These are phyloP conservation scores for Medicago arabica DNA, from an alignment of 306 rosid species.

Conservation along the genomic window DNA sequence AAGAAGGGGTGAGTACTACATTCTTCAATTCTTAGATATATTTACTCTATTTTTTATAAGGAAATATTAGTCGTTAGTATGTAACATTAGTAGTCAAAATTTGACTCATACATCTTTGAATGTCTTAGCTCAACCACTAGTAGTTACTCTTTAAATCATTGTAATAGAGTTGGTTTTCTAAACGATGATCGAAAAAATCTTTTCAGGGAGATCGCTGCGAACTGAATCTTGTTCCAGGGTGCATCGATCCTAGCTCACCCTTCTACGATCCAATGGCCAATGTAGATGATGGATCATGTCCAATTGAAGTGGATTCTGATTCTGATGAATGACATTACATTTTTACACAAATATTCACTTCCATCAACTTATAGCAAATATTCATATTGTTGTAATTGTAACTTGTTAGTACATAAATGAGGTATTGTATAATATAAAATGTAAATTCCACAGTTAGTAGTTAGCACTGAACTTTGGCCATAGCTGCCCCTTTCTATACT, in stretches of 20 bases:
- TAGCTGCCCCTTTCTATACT: neutral
- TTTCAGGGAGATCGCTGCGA: conserved; percentile 88
- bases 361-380: too few species aligned
- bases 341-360: conserved; percentile 15
- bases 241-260: conserved; percentile 83
- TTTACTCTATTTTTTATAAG: neutral
- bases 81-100: neutral
- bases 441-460: conserved; percentile 30
- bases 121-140: too few species aligned
- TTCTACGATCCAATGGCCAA: conserved; percentile 77
- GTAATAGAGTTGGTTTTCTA: neutral
- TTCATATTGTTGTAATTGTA: conserved; percentile 10
- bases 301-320: conserved; percentile 57
- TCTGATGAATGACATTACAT: conserved; percentile 50
- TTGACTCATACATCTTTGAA: neutral
- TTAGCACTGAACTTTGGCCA: neutral
- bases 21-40: conserved; percentile 23
- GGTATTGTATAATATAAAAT: conserved; percentile 39
- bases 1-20: conserved; percentile 78
- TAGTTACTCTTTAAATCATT: neutral
- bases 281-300: conserved; percentile 90
- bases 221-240: conserved; percentile 70
- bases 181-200: conserved; percentile 27
- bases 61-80: neutral
- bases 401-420: conserved; percentile 2